Percentiles rank a stretch among this genome's conserved stretches.
phyloP scores from a whole-genome alignment of 192 early-diverging fungal genomes.

The Ambispora gerdemannii region DNA sequence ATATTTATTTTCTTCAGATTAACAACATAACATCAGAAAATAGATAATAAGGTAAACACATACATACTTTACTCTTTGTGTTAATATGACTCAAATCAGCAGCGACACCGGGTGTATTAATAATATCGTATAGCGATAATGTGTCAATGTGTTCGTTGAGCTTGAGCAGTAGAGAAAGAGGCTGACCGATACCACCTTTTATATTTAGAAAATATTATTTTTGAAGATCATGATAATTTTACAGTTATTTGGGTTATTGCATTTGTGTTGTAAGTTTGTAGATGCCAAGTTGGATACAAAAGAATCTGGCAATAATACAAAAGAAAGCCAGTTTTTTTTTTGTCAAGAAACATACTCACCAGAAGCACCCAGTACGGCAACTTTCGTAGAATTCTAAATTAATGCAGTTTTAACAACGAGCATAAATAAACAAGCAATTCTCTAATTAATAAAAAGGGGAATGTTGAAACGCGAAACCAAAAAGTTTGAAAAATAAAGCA shows the following conservation, averaged over 20 bases:
- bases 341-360: conserved; percentile 16
- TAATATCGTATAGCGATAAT: conserved; percentile 93
- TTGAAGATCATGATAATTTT: too few species aligned
- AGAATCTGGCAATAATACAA: too few species aligned
- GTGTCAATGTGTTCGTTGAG: conserved; percentile 81
- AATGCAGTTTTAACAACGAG: not conserved
- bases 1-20: too few species aligned
- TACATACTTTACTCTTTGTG: conserved; percentile 65
- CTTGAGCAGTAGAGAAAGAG: conserved; percentile 91
- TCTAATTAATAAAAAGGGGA: not conserved
- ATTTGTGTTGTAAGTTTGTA: too few species aligned
- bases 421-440: not conserved
- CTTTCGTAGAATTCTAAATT: conserved; percentile 48
- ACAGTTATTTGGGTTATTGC: too few species aligned
- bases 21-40: too few species aligned
- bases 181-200: conserved; percentile 91
- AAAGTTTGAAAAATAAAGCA: not conserved
- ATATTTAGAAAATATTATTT: too few species aligned
- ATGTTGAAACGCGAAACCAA: not conserved
- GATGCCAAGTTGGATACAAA: too few species aligned
- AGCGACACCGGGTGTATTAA: conserved; percentile 96
- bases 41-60: not conserved
- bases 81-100: conserved; percentile 92
- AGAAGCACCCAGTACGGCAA: conserved; percentile 61
- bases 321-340: too few species aligned